Conservation (phyloP, 352 stramenopile species). For the Phytopythium kandeliae region DNA sequence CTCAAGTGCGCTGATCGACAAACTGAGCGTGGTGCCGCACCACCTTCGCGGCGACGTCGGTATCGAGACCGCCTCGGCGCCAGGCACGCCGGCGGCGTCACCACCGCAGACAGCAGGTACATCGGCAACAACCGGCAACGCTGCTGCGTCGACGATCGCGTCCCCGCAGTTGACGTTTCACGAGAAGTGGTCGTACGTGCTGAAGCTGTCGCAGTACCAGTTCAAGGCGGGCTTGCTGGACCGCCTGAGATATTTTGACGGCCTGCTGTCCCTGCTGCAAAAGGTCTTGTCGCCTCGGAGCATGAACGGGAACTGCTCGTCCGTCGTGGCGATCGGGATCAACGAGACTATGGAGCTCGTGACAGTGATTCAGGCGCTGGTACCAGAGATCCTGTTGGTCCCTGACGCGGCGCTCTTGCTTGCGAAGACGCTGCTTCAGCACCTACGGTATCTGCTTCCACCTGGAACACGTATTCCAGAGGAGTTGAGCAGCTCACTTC, state of each 20-base stretch:
- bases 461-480: conserved; percentile 38
- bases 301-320: conserved; percentile 26
- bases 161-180: conserved; percentile 35
- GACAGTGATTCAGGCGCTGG: conserved; percentile 57
- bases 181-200: conserved; percentile 79
- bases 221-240: conserved; percentile 75
- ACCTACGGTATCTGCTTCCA: conserved; percentile 71
- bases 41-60: conserved; percentile 28
- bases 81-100: conserved; percentile 2
- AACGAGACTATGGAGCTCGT: conserved; percentile 78
- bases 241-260: conserved; percentile 72
- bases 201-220: conserved; percentile 81
- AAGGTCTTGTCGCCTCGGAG: conserved; percentile 64
- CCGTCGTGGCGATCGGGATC: conserved; percentile 52
- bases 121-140: conserved; percentile 1
- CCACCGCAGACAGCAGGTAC: conserved; percentile 5
- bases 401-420: conserved; percentile 52
- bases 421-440: conserved; percentile 74
- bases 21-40: conserved; percentile 10
- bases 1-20: conserved; percentile 1
- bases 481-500: conserved; percentile 30
- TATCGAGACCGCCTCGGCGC: conserved; percentile 2
- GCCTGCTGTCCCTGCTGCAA: conserved; percentile 69
- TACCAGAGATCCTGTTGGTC: conserved; percentile 62
- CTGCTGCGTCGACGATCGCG: conserved; percentile 2